phyloP scores from a whole-genome alignment of 2,329 filamentous ascomycete species.

The Colletotrichum somersetense region DNA sequence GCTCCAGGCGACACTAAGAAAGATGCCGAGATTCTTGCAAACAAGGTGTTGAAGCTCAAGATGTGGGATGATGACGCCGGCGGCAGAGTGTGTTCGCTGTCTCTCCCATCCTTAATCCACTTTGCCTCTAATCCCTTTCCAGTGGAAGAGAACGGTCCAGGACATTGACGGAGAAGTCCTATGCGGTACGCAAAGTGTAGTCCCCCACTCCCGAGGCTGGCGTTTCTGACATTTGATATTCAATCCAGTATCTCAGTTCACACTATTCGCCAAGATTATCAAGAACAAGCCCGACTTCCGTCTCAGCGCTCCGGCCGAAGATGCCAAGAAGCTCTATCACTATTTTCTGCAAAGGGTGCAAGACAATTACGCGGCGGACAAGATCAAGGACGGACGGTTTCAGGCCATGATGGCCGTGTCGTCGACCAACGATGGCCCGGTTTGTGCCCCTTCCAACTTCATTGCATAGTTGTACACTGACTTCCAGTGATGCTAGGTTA shows the following conservation, averaged over 20 bases:
- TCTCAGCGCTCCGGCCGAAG: conserved; percentile 81
- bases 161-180: conserved; percentile 93
- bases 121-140: conserved; percentile 25
- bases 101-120: conserved; percentile 17
- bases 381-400: conserved; percentile 95
- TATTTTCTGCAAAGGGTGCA: conserved; percentile 84
- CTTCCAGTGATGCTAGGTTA: conserved; percentile 35
- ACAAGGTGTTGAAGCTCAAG: conserved; percentile 89
- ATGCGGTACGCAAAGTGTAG: conserved; percentile 75
- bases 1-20: conserved; percentile 91
- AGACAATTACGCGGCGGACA: conserved; percentile 76
- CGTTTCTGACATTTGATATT: conserved; percentile 14
- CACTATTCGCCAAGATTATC: conserved; percentile 90
- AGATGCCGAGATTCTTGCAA: conserved; percentile 85
- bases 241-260: conserved; percentile 92
- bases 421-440: conserved; percentile 86
- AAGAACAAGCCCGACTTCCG: conserved; percentile 98
- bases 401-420: conserved; percentile 99
- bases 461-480: conserved; percentile 2
- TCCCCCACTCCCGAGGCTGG: not conserved
- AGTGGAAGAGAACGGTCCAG: conserved; percentile 93
- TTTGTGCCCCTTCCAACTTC: conserved; percentile 48
- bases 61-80: conserved; percentile 89
- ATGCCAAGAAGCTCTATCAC: conserved; percentile 86
- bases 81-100: conserved; percentile 64